Evolutionary conservation across 768 basidiomycete species (phyloP), one percentile per base, ranked within the genome.

Genomic region (Kwoniella sp.): DNA sequence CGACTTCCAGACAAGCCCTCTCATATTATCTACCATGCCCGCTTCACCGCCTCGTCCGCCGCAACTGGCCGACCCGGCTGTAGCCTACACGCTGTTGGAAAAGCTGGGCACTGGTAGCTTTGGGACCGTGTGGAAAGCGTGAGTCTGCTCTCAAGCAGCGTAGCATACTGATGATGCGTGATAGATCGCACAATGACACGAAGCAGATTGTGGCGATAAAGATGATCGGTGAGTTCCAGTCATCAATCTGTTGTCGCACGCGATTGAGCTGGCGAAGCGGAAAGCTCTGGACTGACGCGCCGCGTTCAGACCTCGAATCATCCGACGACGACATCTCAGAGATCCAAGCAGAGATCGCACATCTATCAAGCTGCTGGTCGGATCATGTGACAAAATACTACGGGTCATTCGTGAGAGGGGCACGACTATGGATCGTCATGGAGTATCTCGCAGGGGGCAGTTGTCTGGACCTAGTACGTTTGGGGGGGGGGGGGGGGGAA

Each of bases 361-460:
- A 88, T 74, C 80, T 99, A 25, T 89, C 91, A 0, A 88, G 88
- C 62, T 93, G 91, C 77, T 90, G 92, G 72, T 96, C 92, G 4
- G 89, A 91, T 76, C 90, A 89, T 73, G 89, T 99, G 46, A 98
- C 95, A 34, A 80, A 86, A 39, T 98, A 98, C 73, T 96, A 95
- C 67, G 92, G 90, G 38, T 91, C 89, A 41, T 99, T 99, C 74
- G 89, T 99, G 47, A 84, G 89, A 60, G 84, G 87, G 29, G 98
- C 93, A 79, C 93, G 96, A 75, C 79, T 99, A 20, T 99, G 95
- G 95, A 99, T 99, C 69, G 75, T 99, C 67, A 98, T 99, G 95
- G 95, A 99, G 75, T 99, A 89, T 76, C 85, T 98, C 47, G 91
- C 90, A 0, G 95, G 95, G 36, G 95, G 95, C n/a, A 95, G 91